Base-by-base conservation (phyloP, 305 asterid genomes). In the Fraxinus ornus region DNA sequence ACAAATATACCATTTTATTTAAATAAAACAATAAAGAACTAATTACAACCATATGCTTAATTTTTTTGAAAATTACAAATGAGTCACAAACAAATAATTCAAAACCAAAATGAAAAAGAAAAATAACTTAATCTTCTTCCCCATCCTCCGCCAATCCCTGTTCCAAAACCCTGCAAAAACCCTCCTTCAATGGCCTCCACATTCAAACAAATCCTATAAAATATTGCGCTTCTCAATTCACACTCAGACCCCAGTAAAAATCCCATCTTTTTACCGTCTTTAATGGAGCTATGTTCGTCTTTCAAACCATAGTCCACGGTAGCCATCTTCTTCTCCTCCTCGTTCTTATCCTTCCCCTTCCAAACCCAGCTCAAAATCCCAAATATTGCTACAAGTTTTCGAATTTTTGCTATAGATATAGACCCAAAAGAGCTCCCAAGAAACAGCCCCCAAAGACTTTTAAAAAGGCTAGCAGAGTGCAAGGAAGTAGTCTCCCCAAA, bases 371-470 rank as follows among this genome's bases (percentile, higher is more conserved):
- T 90, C 88, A 91, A 90, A 86, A 75, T 62, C 75, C 88, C 88
- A 78, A 86, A 85, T 86, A 36, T 32, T 83, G 81, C 80, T 64
- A 79, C 89, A 21, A 91, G 76, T 5, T 76, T 85, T 80, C 86
- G 80, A 68, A 62, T 91, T 75, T 74, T 89, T 1, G 91, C 98
- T 5, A 94, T 93, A 7, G 92, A 97, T 17, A 80, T 86, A 74
- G 99, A 96, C 88, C 93, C 94, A 1, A 90, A 88, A 85, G 97
- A 92, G 79, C 95, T 94, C 74, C 97, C 98, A 0, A 91, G 90
- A 70, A 92, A 96, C 90, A 96, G 97, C 90, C 99, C 99, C 6
- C 97, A 91, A 57, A 90, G 98, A 62, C 97, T 94, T 79, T 88
- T 96, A 73, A 94, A 91, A 86, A 98, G 94, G 89, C 91, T 96